Percentiles rank a stretch among this genome's conserved stretches.
Conservation (phyloP, 192 early-diverging fungal genomes). For the Coemansia sp. region DNA sequence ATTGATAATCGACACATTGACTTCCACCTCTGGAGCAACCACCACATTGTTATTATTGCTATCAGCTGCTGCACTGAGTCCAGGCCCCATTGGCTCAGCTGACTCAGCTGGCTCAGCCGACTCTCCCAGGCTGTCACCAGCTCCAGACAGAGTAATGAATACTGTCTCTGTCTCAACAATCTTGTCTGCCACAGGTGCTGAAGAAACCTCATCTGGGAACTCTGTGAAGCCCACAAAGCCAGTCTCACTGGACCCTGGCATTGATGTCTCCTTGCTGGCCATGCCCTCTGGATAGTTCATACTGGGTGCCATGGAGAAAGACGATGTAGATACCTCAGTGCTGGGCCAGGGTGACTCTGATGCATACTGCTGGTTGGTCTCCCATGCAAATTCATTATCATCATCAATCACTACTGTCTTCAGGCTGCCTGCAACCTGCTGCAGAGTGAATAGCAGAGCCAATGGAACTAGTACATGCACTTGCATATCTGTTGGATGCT, state of each 20-base stretch:
- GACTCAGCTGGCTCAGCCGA: neutral
- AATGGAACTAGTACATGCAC: conserved; percentile 1
- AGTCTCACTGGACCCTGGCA: neutral
- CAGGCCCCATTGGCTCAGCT: too few species aligned
- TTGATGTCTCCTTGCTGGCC: conserved; percentile 13
- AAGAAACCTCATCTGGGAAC: neutral
- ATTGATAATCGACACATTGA: neutral
- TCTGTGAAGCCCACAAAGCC: neutral
- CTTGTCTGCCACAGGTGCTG: neutral
- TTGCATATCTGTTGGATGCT: too few species aligned
- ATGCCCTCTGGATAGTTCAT: conserved; percentile 3
- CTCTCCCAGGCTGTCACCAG: neutral
- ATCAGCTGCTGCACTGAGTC: too few species aligned
- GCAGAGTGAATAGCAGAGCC: conserved; percentile 2
- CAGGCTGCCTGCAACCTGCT: conserved; percentile 17
- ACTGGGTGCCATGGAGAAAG: conserved; percentile 1
- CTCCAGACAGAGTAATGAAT: conserved; percentile 1
- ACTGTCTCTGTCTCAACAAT: conserved; percentile 4
- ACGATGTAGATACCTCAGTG: neutral
- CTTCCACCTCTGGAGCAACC: neutral
- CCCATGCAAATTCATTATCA: conserved; percentile 13
- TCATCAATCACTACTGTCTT: neutral
- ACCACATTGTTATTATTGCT: neutral
- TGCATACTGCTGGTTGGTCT: conserved; percentile 11
- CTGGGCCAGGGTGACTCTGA: conserved; percentile 15